phyloP scores from a whole-genome alignment of 1,284 basidiomycete genomes.

The Ceraceosorus guamensis region DNA sequence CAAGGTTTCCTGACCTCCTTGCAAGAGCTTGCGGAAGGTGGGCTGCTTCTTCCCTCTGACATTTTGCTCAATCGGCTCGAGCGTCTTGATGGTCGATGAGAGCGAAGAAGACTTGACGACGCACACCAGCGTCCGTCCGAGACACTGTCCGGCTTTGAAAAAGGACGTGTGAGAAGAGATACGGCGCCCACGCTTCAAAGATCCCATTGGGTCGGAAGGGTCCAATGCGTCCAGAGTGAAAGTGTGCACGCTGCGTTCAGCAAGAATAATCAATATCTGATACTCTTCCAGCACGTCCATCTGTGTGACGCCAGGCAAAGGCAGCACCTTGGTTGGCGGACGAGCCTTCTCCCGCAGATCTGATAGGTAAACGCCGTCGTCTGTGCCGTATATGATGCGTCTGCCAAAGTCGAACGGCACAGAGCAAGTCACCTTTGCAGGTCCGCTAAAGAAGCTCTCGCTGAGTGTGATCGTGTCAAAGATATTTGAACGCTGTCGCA shows the following conservation, averaged over 20 bases:
- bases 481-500: slow-evolving; percentile 75
- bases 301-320: slow-evolving; percentile 81
- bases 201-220: slow-evolving; percentile 78
- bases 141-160: slow-evolving; percentile 91
- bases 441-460: slow-evolving; percentile 76
- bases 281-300: slow-evolving; percentile 96
- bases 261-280: slow-evolving; percentile 82
- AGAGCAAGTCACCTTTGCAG: slow-evolving; percentile 77
- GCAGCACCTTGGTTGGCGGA: slow-evolving; percentile 77
- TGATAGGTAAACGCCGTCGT: slow-evolving; percentile 91
- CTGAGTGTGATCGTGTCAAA: slow-evolving; percentile 81
- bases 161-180: slow-evolving; percentile 95
- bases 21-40: slow-evolving; percentile 78
- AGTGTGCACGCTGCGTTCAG: slow-evolving; percentile 85
- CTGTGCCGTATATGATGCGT: slow-evolving; percentile 87
- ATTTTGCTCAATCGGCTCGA: slow-evolving; percentile 91
- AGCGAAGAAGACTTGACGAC: slow-evolving; percentile 92
- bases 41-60: slow-evolving; percentile 70
- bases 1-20: slow-evolving; percentile 88
- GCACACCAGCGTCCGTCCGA: slow-evolving; percentile 90
- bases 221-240: slow-evolving; percentile 92
- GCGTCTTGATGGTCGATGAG: slow-evolving; percentile 92
- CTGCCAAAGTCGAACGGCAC: slow-evolving; percentile 82
- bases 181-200: slow-evolving; percentile 84
- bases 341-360: slow-evolving; percentile 67